These are phyloP conservation scores for Aspergillus texensis DNA, from an alignment of 2,329 filamentous ascomycete species.

Conservation along the genomic window DNA sequence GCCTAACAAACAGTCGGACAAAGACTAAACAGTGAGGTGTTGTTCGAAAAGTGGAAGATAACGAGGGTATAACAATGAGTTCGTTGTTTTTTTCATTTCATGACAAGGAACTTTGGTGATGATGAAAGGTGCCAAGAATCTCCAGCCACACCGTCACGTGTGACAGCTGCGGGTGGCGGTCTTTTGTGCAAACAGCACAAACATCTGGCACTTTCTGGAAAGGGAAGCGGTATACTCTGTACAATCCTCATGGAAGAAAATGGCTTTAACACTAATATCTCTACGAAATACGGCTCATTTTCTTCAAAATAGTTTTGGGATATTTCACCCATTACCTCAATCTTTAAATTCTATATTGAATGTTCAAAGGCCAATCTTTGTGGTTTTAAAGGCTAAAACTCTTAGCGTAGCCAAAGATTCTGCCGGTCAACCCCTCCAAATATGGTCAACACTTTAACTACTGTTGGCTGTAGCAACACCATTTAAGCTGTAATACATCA, in stretches of 20 bases:
- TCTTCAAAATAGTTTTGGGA: background rate
- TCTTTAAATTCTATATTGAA: background rate
- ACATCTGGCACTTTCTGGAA: background rate
- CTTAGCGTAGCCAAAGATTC: background rate
- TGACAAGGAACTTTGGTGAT: conserved; percentile 20
- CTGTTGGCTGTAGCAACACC: no score
- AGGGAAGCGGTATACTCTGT: no score
- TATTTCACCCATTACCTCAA: background rate
- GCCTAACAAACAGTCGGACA: no score
- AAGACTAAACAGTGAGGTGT: background rate
- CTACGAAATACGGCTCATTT: background rate
- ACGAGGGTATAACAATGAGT: background rate
- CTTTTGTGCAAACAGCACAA: background rate
- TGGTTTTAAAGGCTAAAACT: background rate
- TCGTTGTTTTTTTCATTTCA: conserved; percentile 2
- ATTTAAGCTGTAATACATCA: background rate
- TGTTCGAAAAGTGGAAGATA: background rate
- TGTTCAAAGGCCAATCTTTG: no score
- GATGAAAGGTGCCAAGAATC: conserved; percentile 23
- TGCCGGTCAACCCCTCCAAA: background rate
- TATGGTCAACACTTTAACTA: background rate
- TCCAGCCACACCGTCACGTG: conserved; percentile 20
- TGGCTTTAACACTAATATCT: background rate
- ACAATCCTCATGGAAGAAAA: no score
- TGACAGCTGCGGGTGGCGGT: conserved; percentile 3